phyloP scores from a whole-genome alignment of 345 rosid genomes.

The Anacardium occidentale region DNA sequence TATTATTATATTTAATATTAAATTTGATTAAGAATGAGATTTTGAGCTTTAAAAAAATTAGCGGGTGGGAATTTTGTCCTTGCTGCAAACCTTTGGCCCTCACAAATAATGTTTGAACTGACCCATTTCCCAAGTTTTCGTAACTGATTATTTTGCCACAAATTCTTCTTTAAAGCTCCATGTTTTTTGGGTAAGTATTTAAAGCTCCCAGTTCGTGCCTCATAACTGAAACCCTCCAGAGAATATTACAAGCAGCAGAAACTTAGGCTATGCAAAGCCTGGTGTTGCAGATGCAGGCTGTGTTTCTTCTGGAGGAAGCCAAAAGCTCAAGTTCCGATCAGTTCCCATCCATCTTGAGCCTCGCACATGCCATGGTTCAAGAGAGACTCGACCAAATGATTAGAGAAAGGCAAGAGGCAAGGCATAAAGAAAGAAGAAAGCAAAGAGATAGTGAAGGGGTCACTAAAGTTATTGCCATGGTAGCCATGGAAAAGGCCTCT shows the following conservation, averaged over 20 bases:
- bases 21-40: too few species aligned
- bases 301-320: conserved; percentile 62
- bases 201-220: conserved; percentile 11
- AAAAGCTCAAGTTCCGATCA: conserved; percentile 43
- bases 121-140: conserved; percentile 38
- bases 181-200: too few species aligned
- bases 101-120: conserved; percentile 50
- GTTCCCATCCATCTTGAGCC: conserved; percentile 58
- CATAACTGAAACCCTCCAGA: conserved; percentile 34
- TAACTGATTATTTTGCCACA: conserved; percentile 32
- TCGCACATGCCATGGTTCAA: conserved; percentile 85
- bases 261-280: conserved; percentile 53
- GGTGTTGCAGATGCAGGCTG: conserved; percentile 78
- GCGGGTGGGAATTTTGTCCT: too few species aligned
- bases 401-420: conserved; percentile 50
- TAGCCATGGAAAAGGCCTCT: conserved; percentile 24
- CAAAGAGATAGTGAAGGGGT: conserved; percentile 19
- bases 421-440: conserved; percentile 36
- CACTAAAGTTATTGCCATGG: conserved; percentile 70
- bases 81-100: too few species aligned
- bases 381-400: conserved; percentile 84
- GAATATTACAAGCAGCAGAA: conserved; percentile 39
- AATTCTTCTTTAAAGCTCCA: too few species aligned
- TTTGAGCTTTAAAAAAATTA: too few species aligned
- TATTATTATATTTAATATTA: too few species aligned